These are phyloP conservation scores for Naganishia friedmannii DNA, from an alignment of 768 basidiomycete species.

Conservation along the genomic window DNA sequence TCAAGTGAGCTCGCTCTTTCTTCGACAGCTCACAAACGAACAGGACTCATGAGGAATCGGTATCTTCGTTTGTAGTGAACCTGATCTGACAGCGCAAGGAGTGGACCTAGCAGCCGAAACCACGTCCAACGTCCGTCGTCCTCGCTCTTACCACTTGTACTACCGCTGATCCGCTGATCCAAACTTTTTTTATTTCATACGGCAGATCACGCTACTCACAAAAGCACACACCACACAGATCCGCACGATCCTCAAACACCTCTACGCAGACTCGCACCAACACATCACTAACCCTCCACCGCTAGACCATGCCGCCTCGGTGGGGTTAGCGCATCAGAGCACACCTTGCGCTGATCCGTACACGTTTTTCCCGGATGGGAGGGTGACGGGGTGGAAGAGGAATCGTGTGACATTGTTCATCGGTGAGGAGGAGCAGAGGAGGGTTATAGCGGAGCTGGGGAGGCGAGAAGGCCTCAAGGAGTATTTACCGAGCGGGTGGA, in stretches of 20 bases:
- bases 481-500: slow-evolving; percentile 15
- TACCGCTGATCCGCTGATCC: neutral
- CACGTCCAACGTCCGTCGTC: slow-evolving; percentile 4
- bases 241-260: neutral
- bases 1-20: neutral
- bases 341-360: slow-evolving; percentile 3
- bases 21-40: too few species aligned
- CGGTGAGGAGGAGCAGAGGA: neutral
- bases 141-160: neutral
- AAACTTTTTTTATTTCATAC: too few species aligned
- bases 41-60: too few species aligned
- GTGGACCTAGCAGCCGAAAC: neutral
- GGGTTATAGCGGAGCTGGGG: neutral
- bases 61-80: neutral
- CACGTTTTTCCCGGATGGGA: slow-evolving; percentile 5
- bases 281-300: neutral
- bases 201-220: slow-evolving; percentile 9
- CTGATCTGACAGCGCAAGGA: neutral
- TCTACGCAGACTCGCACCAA: slow-evolving; percentile 4
- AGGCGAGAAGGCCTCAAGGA: neutral
- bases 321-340: neutral
- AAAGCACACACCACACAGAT: neutral
- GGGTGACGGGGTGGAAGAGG: slow-evolving; percentile 9
- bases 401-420: neutral
- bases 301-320: neutral